phyloP scores from a whole-genome alignment of 441 rosid genomes.

The Raphanus hybrid region DNA sequence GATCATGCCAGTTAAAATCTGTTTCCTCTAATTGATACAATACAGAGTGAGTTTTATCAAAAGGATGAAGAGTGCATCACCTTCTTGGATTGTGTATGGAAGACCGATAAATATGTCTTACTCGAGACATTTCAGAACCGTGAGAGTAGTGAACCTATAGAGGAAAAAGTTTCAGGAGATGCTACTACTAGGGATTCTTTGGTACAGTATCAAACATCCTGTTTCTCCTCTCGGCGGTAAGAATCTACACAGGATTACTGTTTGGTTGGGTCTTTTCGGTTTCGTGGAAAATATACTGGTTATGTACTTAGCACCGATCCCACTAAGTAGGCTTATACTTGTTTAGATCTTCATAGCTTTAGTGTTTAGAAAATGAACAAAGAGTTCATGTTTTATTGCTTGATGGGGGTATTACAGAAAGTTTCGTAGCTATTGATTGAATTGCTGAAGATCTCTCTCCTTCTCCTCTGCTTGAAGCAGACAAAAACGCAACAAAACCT shows the following conservation, averaged over 20 bases:
- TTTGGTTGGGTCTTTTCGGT: neutral
- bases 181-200: constrained; percentile 43
- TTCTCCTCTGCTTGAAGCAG: too few species aligned
- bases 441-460: constrained; percentile 46
- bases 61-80: constrained; percentile 51
- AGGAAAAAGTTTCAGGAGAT: constrained; percentile 39
- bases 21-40: constrained; percentile 9
- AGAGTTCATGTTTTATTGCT: too few species aligned
- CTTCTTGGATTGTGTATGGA: constrained; percentile 64
- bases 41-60: constrained; percentile 84
- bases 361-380: too few species aligned
- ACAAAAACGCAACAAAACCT: too few species aligned
- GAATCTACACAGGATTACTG: constrained; percentile 15
- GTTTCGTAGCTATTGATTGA: constrained; percentile 6
- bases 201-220: constrained; percentile 51
- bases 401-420: too few species aligned
- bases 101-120: constrained; percentile 67
- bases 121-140: constrained; percentile 52
- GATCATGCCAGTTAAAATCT: constrained; percentile 16
- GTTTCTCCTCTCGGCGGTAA: constrained; percentile 73
- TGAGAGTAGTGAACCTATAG: constrained; percentile 42
- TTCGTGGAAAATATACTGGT: too few species aligned
- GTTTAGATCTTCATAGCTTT: too few species aligned
- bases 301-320: too few species aligned
- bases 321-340: too few species aligned